Evolutionary conservation across 192 early-diverging fungal genomes (phyloP).

Genomic region (Linnemannia hyalina): DNA sequence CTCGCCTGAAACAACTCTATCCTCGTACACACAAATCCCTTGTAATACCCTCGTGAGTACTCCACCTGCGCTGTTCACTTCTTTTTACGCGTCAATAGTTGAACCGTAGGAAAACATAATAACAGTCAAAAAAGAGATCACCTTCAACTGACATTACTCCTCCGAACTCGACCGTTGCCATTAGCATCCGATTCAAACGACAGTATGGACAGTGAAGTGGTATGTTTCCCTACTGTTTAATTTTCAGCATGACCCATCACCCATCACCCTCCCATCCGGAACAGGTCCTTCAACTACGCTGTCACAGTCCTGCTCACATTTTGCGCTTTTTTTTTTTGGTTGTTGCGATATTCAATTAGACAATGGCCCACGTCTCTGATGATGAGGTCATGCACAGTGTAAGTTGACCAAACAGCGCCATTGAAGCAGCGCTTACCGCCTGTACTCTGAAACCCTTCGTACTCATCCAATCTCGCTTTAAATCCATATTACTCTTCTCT

Average conservation of each 20-base stretch:
- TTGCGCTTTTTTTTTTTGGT: not conserved
- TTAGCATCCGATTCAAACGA: not conserved
- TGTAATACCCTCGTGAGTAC: not conserved
- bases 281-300: not conserved
- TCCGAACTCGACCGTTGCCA: not conserved
- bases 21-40: not conserved
- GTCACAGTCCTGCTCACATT: constrained; percentile 3
- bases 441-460: not conserved
- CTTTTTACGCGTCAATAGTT: not conserved
- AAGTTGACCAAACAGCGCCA: constrained; percentile 9
- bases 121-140: not conserved
- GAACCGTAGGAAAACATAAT: not conserved
- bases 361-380: constrained; percentile 37
- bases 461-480: not conserved
- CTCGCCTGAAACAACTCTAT: not conserved
- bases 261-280: not conserved
- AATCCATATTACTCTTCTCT: not conserved
- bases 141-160: not conserved
- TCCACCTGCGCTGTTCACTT: not conserved
- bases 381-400: constrained; percentile 52
- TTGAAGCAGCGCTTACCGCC: not conserved
- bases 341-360: not conserved
- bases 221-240: not conserved
- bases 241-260: not conserved
- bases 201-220: constrained; percentile 3